Percentiles rank a stretch among this genome's conserved stretches.
Conservation (phyloP, 1,284 basidiomycete species). For the Ceratobasidium sp. region DNA sequence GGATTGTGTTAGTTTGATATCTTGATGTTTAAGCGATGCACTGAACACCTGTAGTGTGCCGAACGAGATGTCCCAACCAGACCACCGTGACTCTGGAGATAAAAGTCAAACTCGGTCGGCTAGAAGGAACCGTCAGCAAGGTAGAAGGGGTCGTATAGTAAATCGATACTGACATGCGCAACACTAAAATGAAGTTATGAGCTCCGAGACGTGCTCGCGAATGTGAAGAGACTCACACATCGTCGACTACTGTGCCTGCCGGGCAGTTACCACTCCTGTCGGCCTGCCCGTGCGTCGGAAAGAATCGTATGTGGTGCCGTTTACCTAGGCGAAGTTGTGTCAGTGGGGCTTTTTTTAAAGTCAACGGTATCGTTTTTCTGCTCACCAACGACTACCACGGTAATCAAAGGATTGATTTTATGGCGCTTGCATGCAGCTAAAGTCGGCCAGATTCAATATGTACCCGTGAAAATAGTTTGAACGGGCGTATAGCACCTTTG, state of each 20-base stretch:
- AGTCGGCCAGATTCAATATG: not conserved
- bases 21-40: not conserved
- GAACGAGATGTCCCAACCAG: constrained; percentile 52
- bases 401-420: constrained; percentile 47
- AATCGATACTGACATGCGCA: constrained; percentile 54
- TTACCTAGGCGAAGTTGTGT: constrained; percentile 46
- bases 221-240: constrained; percentile 13
- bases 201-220: not conserved
- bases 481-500: constrained; percentile 63
- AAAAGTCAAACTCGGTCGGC: constrained; percentile 77
- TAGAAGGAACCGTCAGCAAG: constrained; percentile 5
- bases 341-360: no score
- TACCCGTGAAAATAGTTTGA: not conserved
- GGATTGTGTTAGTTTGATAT: constrained; percentile 62
- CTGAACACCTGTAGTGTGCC: constrained; percentile 42
- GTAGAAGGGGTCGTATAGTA: constrained; percentile 46
- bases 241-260: constrained; percentile 78
- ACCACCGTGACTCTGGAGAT: no score
- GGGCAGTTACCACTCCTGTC: no score
- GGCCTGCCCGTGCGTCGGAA: constrained; percentile 67
- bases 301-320: constrained; percentile 62
- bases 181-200: constrained; percentile 9
- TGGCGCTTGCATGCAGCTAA: constrained; percentile 44
- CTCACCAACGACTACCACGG: constrained; percentile 50
- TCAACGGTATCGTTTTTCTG: not conserved